phyloP scores from a whole-genome alignment of 2,329 filamentous ascomycete genomes.

The Elsinoe fawcettii region DNA sequence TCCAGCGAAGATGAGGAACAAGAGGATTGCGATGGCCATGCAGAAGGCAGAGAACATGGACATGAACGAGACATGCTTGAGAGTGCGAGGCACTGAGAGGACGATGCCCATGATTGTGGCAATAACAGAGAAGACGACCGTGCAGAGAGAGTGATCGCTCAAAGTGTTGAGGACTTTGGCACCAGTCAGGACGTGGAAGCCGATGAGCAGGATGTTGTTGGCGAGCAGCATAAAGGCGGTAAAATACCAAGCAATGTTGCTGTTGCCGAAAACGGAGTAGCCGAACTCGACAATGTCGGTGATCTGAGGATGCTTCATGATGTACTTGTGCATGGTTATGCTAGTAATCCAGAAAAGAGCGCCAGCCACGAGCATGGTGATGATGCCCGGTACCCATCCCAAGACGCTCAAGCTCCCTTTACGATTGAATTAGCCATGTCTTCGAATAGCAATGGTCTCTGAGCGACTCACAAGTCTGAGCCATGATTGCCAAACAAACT shows the following conservation, averaged over 20 bases:
- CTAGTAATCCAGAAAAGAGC: slow-evolving; percentile 44
- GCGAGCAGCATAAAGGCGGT: slow-evolving; percentile 42
- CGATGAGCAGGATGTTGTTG: slow-evolving; percentile 46
- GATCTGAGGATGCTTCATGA: slow-evolving; percentile 46
- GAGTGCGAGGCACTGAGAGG: slow-evolving; percentile 39
- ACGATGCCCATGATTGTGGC: slow-evolving; percentile 40
- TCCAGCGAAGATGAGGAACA: slow-evolving; percentile 44
- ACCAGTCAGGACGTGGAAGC: slow-evolving; percentile 44
- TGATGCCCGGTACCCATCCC: slow-evolving; percentile 41
- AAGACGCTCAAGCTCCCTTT: slow-evolving; percentile 44
- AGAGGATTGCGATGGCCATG: slow-evolving; percentile 43
- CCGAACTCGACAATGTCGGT: slow-evolving; percentile 45
- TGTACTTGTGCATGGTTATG: slow-evolving; percentile 46
- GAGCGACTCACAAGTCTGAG: slow-evolving; percentile 37
- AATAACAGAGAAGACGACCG: slow-evolving; percentile 43
- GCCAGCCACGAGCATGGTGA: slow-evolving; percentile 41
- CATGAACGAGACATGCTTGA: slow-evolving; percentile 45
- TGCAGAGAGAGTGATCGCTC: slow-evolving; percentile 42
- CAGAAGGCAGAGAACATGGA: slow-evolving; percentile 43
- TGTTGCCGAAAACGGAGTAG: slow-evolving; percentile 41
- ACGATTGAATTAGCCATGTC: too few species aligned
- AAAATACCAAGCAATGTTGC: slow-evolving; percentile 38
- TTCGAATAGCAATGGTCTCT: too few species aligned
- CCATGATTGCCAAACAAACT: slow-evolving; percentile 47
- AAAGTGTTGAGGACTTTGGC: slow-evolving; percentile 45